Evolutionary conservation across 2,329 filamentous ascomycete genomes (phyloP).

Genomic region (Alternaria postmessia): DNA sequence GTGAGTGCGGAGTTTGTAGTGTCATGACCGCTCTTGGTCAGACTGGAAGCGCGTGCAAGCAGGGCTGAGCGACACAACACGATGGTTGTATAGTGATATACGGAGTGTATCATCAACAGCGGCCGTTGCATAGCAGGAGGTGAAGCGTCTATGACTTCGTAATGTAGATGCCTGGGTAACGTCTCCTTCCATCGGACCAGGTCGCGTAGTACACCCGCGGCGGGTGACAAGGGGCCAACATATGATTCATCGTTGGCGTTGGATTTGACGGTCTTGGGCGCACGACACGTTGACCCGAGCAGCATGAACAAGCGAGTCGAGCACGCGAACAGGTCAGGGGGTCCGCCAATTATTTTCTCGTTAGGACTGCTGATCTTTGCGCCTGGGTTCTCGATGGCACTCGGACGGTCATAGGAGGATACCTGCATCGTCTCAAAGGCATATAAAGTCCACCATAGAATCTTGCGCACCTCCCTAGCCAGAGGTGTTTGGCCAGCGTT

Average conservation of each 20-base stretch:
- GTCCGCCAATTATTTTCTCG: constrained; percentile 48
- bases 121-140: constrained; percentile 49
- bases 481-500: constrained; percentile 48
- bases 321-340: constrained; percentile 52
- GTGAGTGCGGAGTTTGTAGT: constrained; percentile 37
- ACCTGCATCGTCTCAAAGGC: constrained; percentile 58
- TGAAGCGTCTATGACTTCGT: constrained; percentile 44
- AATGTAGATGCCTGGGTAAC: constrained; percentile 50
- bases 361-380: constrained; percentile 48
- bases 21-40: constrained; percentile 39
- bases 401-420: constrained; percentile 55
- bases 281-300: constrained; percentile 50
- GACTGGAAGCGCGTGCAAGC: constrained; percentile 47
- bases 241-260: constrained; percentile 49
- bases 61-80: constrained; percentile 52
- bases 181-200: constrained; percentile 50
- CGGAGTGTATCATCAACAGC: constrained; percentile 50
- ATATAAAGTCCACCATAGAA: constrained; percentile 64
- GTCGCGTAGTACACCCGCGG: constrained; percentile 50
- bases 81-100: constrained; percentile 53
- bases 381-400: constrained; percentile 52
- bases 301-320: constrained; percentile 49
- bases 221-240: constrained; percentile 50
- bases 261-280: constrained; percentile 44
- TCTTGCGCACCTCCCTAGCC: constrained; percentile 56